Evolutionary conservation across 768 basidiomycete species (phyloP).

Genomic region (Astraeus odoratus): DNA sequence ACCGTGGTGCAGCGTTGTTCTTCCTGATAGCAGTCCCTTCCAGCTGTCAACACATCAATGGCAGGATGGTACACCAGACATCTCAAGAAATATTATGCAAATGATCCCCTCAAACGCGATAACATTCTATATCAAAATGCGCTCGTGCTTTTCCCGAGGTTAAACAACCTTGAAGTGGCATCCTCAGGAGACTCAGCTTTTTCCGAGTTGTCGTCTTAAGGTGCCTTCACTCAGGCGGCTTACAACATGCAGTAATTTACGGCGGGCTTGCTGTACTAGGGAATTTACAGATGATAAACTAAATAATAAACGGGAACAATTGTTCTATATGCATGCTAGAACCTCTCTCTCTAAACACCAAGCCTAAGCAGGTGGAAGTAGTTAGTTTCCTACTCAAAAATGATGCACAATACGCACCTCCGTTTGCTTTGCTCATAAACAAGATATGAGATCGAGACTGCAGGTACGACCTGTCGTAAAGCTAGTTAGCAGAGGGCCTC

Average conservation of each 20-base stretch:
- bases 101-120: slow-evolving; percentile 33
- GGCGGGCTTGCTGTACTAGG: slow-evolving; percentile 14
- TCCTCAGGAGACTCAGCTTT: background rate
- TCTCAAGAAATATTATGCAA: slow-evolving; percentile 41
- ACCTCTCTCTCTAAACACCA: slow-evolving; percentile 43
- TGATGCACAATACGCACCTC: slow-evolving; percentile 39
- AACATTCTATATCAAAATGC: slow-evolving; percentile 46
- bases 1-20: background rate
- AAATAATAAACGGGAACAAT: slow-evolving; percentile 18
- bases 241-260: slow-evolving; percentile 6
- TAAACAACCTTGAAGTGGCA: slow-evolving; percentile 4
- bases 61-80: slow-evolving; percentile 56
- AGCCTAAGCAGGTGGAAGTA: slow-evolving; percentile 35
- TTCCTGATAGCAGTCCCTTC: slow-evolving; percentile 1
- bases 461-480: slow-evolving; percentile 72
- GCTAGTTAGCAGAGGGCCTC: slow-evolving; percentile 1
- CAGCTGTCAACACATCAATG: slow-evolving; percentile 54
- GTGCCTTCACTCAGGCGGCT: slow-evolving; percentile 1
- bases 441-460: slow-evolving; percentile 95
- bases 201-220: no score
- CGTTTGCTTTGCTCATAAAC: slow-evolving; percentile 87
- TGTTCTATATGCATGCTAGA: slow-evolving; percentile 18
- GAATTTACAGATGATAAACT: slow-evolving; percentile 21
- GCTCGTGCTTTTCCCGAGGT: slow-evolving; percentile 41
- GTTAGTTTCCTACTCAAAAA: slow-evolving; percentile 2